Conservation (phyloP, 2,329 filamentous ascomycete genomes). For the Herpotrichia juniperi region DNA sequence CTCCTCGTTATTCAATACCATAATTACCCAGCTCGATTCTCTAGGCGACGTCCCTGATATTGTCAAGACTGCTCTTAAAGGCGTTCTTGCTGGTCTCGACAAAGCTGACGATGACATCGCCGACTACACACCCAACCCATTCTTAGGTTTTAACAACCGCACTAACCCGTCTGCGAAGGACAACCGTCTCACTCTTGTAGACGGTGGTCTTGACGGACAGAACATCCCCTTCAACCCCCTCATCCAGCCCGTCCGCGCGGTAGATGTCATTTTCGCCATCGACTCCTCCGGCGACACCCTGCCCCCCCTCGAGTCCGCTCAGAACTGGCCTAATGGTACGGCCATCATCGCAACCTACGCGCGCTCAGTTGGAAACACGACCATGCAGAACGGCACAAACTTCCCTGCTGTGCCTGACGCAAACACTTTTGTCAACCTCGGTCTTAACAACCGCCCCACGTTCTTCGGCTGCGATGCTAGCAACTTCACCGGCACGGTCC, state of each 20-base stretch:
- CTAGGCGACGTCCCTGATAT: slow-evolving; percentile 55
- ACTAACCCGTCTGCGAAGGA: slow-evolving; percentile 63
- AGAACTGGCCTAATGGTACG: slow-evolving; percentile 78
- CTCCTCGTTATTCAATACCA: slow-evolving; percentile 82
- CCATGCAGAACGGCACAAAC: slow-evolving; percentile 68
- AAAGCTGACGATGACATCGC: slow-evolving; percentile 73
- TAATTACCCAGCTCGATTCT: slow-evolving; percentile 69
- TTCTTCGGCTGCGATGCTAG: slow-evolving; percentile 79
- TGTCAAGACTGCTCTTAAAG: slow-evolving; percentile 58
- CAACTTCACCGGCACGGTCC: slow-evolving; percentile 63
- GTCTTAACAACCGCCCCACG: slow-evolving; percentile 73
- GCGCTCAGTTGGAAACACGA: slow-evolving; percentile 60
- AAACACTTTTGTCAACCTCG: slow-evolving; percentile 80
- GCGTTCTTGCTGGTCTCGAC: slow-evolving; percentile 63
- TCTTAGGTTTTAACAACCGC: slow-evolving; percentile 67
- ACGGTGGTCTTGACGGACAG: slow-evolving; percentile 78
- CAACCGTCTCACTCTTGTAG: slow-evolving; percentile 70
- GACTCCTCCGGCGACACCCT: slow-evolving; percentile 78
- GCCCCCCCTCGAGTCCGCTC: slow-evolving; percentile 38
- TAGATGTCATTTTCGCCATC: slow-evolving; percentile 83
- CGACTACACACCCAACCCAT: slow-evolving; percentile 76
- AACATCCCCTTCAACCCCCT: slow-evolving; percentile 81
- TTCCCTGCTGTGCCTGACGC: slow-evolving; percentile 76
- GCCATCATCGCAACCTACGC: slow-evolving; percentile 75
- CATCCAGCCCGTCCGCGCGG: slow-evolving; percentile 71